Base-by-base conservation (phyloP, 2,329 filamentous ascomycete species). In the Ascosphaera aggregata region DNA sequence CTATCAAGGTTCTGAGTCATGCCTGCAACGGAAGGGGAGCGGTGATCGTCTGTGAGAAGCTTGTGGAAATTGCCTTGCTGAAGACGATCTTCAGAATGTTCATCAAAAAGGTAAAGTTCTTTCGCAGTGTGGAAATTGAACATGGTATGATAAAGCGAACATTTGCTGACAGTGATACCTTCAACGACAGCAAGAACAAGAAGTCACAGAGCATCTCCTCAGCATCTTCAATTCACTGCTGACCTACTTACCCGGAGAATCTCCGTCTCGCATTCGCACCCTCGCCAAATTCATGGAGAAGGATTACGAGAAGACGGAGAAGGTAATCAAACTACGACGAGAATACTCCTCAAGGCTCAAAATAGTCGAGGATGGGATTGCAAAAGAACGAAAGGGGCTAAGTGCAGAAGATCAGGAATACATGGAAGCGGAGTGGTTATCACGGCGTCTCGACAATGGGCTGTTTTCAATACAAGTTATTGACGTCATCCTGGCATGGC, bases 271-370 rank as follows among this genome's bases (percentile, higher is more conserved):
- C 4, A 91, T 95, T 47, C 72, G 89, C 3, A 70, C 77, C 1
- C 66, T 95, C 3, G 86, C 85, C 37, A 98, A 98, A 52, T 95
- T 95, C 49, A 78, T 93, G 15, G 89, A 98, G 55, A 92, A 82
- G 52, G 75, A 93, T 46, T 93, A 91, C 53, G 81, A 70, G 47
- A 95, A 95, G 63, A 71, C 82, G 30, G 60, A 53, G 4, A 80
- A 75, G 51, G 63, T 95, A 3, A 55, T 92, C 27, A 64, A 67
- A 43, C 56, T 94, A 37, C 70, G 85, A 32, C 61, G 71, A 37
- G 76, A 80, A 9, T 92, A 84, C 52, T 67, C 69, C 0, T 61
- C 65, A 0, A 66, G 70, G 13, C 57, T 91, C 1, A 61, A 58
- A 0, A 60, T 65, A 0, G 73, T 80, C 1, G 77, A 85, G 39